Evolutionary conservation across 202 grass and related monocot genomes (phyloP).

Genomic region (Saccharum hybrid): DNA sequence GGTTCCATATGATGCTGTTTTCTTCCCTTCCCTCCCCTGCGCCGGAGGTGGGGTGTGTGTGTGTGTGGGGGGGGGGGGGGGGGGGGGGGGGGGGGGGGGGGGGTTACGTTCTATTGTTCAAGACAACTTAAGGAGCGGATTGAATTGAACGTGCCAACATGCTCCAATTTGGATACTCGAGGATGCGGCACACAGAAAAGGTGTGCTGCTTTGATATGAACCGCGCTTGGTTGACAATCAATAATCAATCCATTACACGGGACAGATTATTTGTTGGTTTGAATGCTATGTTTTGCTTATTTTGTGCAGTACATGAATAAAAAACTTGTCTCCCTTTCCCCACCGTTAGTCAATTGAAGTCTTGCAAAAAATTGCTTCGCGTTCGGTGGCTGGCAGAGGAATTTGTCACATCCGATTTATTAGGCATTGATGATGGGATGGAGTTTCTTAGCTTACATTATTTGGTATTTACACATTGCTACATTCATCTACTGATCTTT

Average conservation of each 20-base stretch:
- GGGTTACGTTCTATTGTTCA: too few species aligned
- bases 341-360: neutral
- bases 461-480: neutral
- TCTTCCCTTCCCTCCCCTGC: neutral
- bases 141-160: neutral
- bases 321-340: neutral
- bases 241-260: neutral
- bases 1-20: conserved; percentile 13
- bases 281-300: conserved; percentile 5
- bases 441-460: neutral
- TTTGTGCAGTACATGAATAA: neutral
- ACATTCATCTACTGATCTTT: conserved; percentile 30
- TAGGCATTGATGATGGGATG: neutral
- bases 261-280: neutral
- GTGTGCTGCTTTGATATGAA: neutral
- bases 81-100: too few species aligned
- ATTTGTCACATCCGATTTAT: neutral
- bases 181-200: neutral
- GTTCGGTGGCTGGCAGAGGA: neutral
- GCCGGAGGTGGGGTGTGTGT: too few species aligned
- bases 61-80: too few species aligned
- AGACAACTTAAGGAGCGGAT: neutral
- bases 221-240: neutral
- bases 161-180: neutral
- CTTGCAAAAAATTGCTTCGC: neutral